Conservation (phyloP, 192 early-diverging fungal species). For the Dissophora ornata region DNA sequence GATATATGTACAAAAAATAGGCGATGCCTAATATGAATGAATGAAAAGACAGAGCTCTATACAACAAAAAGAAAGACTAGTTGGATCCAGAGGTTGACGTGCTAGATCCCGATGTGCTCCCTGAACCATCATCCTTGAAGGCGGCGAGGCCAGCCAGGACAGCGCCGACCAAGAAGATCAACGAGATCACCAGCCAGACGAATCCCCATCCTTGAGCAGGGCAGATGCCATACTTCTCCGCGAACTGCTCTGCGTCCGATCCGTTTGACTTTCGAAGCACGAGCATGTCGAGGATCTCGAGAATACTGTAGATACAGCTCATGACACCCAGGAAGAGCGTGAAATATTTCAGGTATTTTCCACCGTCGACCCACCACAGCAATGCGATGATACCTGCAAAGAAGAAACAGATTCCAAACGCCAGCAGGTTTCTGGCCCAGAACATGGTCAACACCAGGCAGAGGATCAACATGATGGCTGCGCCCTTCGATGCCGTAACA, state of each 20-base stretch:
- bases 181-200: constrained; percentile 89
- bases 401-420: constrained; percentile 80
- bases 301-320: constrained; percentile 91
- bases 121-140: constrained; percentile 71
- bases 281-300: constrained; percentile 97
- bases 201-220: constrained; percentile 89
- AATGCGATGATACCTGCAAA: constrained; percentile 86
- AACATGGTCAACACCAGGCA: constrained; percentile 84
- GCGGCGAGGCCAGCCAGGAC: constrained; percentile 83
- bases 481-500: constrained; percentile 85
- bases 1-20: no score
- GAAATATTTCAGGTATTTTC: constrained; percentile 85
- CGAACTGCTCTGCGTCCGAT: constrained; percentile 93
- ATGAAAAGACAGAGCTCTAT: neutral
- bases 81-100: neutral
- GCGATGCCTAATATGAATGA: no score
- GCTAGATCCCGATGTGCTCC: neutral
- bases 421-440: constrained; percentile 93
- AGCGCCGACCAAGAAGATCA: constrained; percentile 82
- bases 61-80: neutral
- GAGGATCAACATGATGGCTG: constrained; percentile 86
- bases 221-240: constrained; percentile 76
- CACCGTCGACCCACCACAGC: constrained; percentile 85
- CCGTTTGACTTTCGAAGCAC: constrained; percentile 92
- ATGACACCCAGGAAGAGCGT: constrained; percentile 96